Base-by-base conservation (phyloP, 352 stramenopile genomes). In the Phytophthora ramorum region DNA sequence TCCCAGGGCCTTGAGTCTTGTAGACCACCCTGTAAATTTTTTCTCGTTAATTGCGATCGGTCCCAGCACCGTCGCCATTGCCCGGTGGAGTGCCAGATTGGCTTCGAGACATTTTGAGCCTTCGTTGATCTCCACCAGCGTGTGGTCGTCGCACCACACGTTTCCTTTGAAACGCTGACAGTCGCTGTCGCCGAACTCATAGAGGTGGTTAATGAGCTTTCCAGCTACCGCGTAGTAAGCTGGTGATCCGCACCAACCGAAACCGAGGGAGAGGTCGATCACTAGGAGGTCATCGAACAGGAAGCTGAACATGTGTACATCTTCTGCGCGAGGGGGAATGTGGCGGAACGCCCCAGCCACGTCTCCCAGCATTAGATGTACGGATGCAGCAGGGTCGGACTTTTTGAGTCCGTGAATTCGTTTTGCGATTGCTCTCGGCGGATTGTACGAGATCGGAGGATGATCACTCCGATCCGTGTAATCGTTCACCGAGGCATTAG, bases 71-170 rank as follows among this genome's bases (percentile, higher is more conserved):
- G 37, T 60, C 0, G 40, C n/a, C 63, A 79, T 72, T 6, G 63
- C 56, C 28, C 41, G 32, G 22, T 68, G 34, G 0, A 73, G 47
- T 12, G 64, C 19, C 0, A 70, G 3, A 5, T 75, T 63, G 0
- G 59, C 72, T 0, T 70, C 63, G 4, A 57, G 32, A n/a, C 60
- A 66, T 0, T 48, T 35, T 0, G n/a, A 34, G 4, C 60, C 63
- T 0, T 26, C 14, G 6, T 69, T 61, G 0, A 66, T 16, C 35
- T 79, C 67, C 8, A 74, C 54, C 12, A 56, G 72, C 0, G 35
- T 71, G 28, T 76, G 71, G 28, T 72, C 59, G 16, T 79, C 63
- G 14, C 67, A 76, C 68, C 67, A 79, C 0, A 67, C 59, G 3
- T 69, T 75, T 10, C 62, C 71, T 7, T 1, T 37, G 10, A 61